Percentiles rank a stretch among this genome's conserved stretches.
Evolutionary conservation across 176 grass and related monocot genomes (phyloP).

Genomic region (Musa acuminata): DNA sequence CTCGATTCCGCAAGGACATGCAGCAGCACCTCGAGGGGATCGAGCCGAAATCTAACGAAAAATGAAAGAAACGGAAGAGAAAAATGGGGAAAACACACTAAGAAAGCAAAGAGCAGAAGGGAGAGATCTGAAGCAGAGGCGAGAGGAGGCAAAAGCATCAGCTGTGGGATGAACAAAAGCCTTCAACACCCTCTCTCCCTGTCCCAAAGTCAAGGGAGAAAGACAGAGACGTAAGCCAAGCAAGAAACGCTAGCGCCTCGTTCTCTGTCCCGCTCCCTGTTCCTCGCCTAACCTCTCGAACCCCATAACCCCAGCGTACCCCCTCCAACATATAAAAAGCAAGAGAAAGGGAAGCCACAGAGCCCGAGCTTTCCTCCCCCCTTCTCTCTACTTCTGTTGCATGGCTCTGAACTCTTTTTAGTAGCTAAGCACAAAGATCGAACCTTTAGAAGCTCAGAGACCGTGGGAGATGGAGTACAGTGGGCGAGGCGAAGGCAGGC

Average conservation of each 20-base stretch:
- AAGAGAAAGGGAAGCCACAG: not conserved
- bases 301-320: not conserved
- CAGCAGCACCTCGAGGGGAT: too few relatives aligned
- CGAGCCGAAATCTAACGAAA: not conserved
- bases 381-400: not conserved
- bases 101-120: not conserved
- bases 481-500: not conserved
- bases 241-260: slow-evolving; percentile 7
- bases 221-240: slow-evolving; percentile 11
- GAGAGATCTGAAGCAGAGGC: not conserved
- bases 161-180: slow-evolving; percentile 3
- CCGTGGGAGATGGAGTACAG: not conserved
- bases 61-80: not conserved
- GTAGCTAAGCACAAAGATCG: not conserved
- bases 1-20: not conserved
- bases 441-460: not conserved
- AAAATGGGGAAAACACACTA: not conserved
- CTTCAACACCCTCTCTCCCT: slow-evolving; percentile 10
- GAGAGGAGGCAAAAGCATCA: not conserved
- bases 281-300: not conserved
- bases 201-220: slow-evolving; percentile 11
- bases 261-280: not conserved
- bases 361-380: not conserved
- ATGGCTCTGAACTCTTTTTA: too few relatives aligned
- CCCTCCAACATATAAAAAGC: too few relatives aligned